phyloP scores from a whole-genome alignment of 345 rosid species.

The Cardamine resedifolia region DNA sequence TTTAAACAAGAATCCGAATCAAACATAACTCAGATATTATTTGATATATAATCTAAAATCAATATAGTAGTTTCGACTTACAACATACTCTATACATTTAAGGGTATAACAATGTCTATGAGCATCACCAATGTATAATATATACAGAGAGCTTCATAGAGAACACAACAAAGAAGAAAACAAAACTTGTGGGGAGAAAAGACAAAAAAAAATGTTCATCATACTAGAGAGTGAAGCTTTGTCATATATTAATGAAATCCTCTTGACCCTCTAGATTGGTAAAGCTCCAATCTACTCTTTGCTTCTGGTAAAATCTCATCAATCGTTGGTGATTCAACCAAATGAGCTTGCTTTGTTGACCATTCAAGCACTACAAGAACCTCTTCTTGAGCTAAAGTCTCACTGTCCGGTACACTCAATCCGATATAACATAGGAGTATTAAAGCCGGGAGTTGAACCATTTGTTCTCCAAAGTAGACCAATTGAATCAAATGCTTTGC shows the following conservation, averaged over 20 bases:
- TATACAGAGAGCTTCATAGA: conserved; percentile 29
- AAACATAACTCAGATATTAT: neutral
- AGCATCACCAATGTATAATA: conserved; percentile 27
- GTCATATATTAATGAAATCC: conserved; percentile 43
- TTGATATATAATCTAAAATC: conserved; percentile 9
- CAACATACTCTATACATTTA: conserved; percentile 29
- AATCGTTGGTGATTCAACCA: conserved; percentile 46
- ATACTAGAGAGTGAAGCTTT: conserved; percentile 19
- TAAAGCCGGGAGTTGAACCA: conserved; percentile 61
- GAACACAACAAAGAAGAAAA: conserved; percentile 12
- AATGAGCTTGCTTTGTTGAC: conserved; percentile 68
- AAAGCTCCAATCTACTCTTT: conserved; percentile 64
- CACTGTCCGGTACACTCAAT: conserved; percentile 57
- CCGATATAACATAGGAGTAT: conserved; percentile 53
- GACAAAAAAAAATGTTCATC: conserved; percentile 1
- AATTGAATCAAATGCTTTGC: conserved; percentile 60
- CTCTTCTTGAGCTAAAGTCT: conserved; percentile 67
- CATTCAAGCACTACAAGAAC: conserved; percentile 71
- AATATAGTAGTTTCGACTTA: conserved; percentile 9
- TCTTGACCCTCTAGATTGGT: conserved; percentile 73
- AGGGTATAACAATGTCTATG: conserved; percentile 26
- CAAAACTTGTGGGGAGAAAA: neutral
- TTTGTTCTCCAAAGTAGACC: conserved; percentile 63
- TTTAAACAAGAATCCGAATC: neutral
- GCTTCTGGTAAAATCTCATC: conserved; percentile 61